Conservation (phyloP, 176 grass and related monocot species). For the Metroxylon sagu region DNA sequence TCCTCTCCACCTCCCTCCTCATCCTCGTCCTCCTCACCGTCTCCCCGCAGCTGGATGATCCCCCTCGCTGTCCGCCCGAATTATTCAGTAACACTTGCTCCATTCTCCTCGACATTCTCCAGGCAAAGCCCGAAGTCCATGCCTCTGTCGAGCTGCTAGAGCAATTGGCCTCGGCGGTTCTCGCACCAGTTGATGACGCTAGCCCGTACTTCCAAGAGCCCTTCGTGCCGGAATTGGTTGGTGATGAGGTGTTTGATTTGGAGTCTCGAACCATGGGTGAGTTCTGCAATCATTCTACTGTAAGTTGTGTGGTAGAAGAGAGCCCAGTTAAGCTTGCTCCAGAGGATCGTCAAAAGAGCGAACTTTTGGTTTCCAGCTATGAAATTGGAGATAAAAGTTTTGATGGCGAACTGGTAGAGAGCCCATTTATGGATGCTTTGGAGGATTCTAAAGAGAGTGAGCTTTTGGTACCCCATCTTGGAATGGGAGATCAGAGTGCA, state of each 20-base stretch:
- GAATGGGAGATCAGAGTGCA: no score
- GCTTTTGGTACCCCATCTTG: no score
- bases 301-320: no score
- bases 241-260: not conserved
- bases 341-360: no score
- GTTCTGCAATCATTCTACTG: no score
- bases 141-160: slow-evolving; percentile 24
- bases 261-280: no score
- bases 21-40: slow-evolving; percentile 42
- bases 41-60: slow-evolving; percentile 23
- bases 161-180: slow-evolving; percentile 28
- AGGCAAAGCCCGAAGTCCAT: slow-evolving; percentile 16
- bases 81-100: slow-evolving; percentile 51
- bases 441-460: no score
- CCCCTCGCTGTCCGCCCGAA: slow-evolving; percentile 4
- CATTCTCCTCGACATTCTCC: slow-evolving; percentile 49
- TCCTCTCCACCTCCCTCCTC: slow-evolving; percentile 60
- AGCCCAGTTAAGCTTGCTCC: no score
- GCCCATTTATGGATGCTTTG: no score
- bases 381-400: no score
- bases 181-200: slow-evolving; percentile 4
- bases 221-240: not conserved
- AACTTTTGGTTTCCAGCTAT: no score
- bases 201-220: not conserved
- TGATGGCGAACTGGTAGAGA: no score